Base-by-base conservation (phyloP, 1,139 yeast genomes). In the Zygotorulaspora mrakii region DNA sequence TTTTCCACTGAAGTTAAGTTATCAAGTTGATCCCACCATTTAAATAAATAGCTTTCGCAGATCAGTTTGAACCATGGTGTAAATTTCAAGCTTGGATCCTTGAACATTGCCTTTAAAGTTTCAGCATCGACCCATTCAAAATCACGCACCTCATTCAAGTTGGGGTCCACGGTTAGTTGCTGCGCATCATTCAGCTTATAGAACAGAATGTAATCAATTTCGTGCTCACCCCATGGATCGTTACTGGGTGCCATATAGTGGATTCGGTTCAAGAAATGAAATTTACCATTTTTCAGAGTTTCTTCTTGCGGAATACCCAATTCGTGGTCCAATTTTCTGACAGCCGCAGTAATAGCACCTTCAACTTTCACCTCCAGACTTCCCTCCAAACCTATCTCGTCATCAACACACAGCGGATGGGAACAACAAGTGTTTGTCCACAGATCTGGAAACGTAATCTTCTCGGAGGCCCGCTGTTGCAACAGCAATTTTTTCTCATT, bases 341-440 rank as follows among this genome's bases (percentile, higher is more conserved):
- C 85, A 2, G 97, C 97, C 3, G 98, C 98, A 29, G 71, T 70
- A 61, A 81, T 85, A 39, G 78, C 95, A 42, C 98, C 98, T 17
- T 66, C 65, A 7, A 91, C 70, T 13, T 95, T 84, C 22, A 71
- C 66, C 30, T 70, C 69, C 40, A 82, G 66, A 48, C 73, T 70
- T 25, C 59, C 61, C 28, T 61, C 54, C 1, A 59, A 49, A 7
- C 96, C 96, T 58, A 88, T 69, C 65, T 91, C 99, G 28, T 77
- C 69, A 26, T 82, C 76, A 18, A 87, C 78, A 46, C 95, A 87
- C 43, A 91, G 71, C 4, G 99, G 99, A 64, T 91, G 99, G 0
- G 97, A 89, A 64, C 99, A 91, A 66, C 98, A 94, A 2, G 99
- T 94, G 64, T 91, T 91, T 30, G 99, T 91, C 99, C 99, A 91